A percentile compares a stretch with the other conserved stretches of the same genome.
Conservation (phyloP, 129 eudicot species). For the Artemisia annua region DNA sequence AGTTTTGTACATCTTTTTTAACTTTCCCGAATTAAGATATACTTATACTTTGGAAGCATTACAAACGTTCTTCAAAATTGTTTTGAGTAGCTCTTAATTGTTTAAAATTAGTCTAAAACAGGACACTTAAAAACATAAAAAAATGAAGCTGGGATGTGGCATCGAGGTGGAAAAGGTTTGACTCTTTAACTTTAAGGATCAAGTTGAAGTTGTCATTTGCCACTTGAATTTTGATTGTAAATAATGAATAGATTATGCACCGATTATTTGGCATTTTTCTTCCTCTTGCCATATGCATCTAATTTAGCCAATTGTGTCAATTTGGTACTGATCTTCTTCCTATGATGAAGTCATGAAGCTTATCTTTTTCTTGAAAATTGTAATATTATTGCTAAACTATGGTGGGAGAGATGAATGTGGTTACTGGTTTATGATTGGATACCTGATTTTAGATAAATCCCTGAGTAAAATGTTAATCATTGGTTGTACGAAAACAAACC, state of each 20-base stretch:
- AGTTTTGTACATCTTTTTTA: background rate
- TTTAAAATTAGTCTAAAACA: background rate
- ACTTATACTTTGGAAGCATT: background rate
- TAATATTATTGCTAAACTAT: background rate
- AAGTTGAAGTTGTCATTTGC: conserved; percentile 34
- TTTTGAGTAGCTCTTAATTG: background rate
- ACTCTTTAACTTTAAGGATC: conserved; percentile 24
- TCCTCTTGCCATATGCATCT: conserved; percentile 32
- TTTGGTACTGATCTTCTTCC: conserved; percentile 5
- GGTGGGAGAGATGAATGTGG: no score
- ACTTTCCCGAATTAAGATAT: background rate
- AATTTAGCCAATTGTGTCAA: conserved; percentile 18
- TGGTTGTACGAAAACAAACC: no score
- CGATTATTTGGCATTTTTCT: conserved; percentile 29
- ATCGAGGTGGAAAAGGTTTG: conserved; percentile 32
- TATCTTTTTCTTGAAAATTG: conserved; percentile 18
- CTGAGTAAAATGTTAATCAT: no score
- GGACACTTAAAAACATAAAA: background rate
- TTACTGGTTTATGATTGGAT: no score
- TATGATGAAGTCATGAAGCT: background rate
- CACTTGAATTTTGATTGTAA: conserved; percentile 29
- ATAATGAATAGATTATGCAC: conserved; percentile 19
- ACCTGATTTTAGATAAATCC: no score
- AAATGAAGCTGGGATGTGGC: conserved; percentile 29
- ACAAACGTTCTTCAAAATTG: background rate